These are phyloP conservation scores for Ceratorhiza oryzae-sativae DNA, from an alignment of 1,284 basidiomycete genomes.

Conservation along the genomic window DNA sequence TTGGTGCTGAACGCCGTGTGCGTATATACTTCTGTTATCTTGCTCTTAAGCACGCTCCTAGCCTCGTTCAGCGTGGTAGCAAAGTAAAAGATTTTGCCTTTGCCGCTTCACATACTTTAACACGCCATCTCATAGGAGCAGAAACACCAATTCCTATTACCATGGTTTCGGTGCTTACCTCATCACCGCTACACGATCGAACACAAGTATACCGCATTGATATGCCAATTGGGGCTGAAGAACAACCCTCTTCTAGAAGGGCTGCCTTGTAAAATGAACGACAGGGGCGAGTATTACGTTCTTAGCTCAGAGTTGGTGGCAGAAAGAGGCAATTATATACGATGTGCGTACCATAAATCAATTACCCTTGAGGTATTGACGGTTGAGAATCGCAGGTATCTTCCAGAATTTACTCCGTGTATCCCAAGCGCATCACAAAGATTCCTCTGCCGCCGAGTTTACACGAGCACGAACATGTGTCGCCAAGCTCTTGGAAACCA, in stretches of 20 bases:
- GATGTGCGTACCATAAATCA: neutral
- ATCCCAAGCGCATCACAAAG: neutral
- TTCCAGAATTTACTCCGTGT: constrained; percentile 2
- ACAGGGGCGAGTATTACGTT: constrained; percentile 29
- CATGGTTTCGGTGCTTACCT: constrained; percentile 34
- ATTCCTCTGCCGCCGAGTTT: neutral
- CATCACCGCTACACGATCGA: constrained; percentile 33
- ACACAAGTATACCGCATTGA: constrained; percentile 35
- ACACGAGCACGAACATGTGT: constrained; percentile 26
- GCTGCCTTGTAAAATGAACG: constrained; percentile 20
- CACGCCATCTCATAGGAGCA: constrained; percentile 1
- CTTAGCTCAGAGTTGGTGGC: constrained; percentile 30
- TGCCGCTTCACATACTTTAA: neutral
- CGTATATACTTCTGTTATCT: constrained; percentile 37
- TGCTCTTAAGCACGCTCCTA: constrained; percentile 3
- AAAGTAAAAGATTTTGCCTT: neutral
- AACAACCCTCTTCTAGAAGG: constrained; percentile 22
- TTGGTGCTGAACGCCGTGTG: constrained; percentile 28
- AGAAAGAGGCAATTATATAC: constrained; percentile 18
- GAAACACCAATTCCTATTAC: constrained; percentile 19
- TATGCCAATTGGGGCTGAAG: constrained; percentile 15
- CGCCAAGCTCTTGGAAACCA: constrained; percentile 36
- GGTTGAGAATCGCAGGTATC: neutral
- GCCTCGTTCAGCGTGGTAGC: constrained; percentile 10
- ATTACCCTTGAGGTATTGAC: neutral